These are phyloP conservation scores for Furcasterigmium furcatum DNA, from an alignment of 2,329 filamentous ascomycete species.

Conservation along the genomic window DNA sequence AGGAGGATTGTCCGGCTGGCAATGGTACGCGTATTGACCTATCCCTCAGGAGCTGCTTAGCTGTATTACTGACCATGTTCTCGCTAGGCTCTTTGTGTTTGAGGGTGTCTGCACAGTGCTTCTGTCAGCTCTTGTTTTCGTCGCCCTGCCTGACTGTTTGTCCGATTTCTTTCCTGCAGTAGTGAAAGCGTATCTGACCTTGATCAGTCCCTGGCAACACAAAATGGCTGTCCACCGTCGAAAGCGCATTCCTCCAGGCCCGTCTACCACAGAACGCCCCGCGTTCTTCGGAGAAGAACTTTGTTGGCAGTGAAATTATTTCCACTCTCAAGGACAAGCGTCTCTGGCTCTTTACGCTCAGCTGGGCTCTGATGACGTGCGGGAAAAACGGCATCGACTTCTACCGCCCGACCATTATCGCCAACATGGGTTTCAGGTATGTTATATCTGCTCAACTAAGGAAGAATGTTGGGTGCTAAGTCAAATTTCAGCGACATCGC, in stretches of 20 bases:
- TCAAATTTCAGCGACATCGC: conserved; percentile 33
- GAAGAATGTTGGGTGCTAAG: not conserved
- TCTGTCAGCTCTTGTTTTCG: conserved; percentile 44
- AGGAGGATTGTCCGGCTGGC: conserved; percentile 28
- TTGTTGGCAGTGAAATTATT: conserved; percentile 33
- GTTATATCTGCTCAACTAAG: conserved; percentile 6
- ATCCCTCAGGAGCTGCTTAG: not conserved
- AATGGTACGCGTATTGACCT: conserved; percentile 21
- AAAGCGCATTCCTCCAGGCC: conserved; percentile 45
- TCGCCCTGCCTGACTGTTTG: conserved; percentile 50
- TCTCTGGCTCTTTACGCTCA: conserved; percentile 41
- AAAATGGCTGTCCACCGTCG: conserved; percentile 39
- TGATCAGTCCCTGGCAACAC: conserved; percentile 37
- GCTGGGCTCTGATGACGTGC: conserved; percentile 40
- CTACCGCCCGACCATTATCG: conserved; percentile 39
- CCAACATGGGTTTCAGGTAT: conserved; percentile 26
- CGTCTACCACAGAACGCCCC: conserved; percentile 40
- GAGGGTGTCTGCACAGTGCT: conserved; percentile 45
- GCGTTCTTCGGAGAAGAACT: conserved; percentile 33
- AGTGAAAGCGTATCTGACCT: conserved; percentile 35
- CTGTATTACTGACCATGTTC: not conserved
- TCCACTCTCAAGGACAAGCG: conserved; percentile 32
- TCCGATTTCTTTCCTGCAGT: conserved; percentile 21
- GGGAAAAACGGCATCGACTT: conserved; percentile 37
- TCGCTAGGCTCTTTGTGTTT: conserved; percentile 30